These are phyloP conservation scores for Eucalyptus caleyi DNA, from an alignment of 345 rosid genomes.

Conservation along the genomic window DNA sequence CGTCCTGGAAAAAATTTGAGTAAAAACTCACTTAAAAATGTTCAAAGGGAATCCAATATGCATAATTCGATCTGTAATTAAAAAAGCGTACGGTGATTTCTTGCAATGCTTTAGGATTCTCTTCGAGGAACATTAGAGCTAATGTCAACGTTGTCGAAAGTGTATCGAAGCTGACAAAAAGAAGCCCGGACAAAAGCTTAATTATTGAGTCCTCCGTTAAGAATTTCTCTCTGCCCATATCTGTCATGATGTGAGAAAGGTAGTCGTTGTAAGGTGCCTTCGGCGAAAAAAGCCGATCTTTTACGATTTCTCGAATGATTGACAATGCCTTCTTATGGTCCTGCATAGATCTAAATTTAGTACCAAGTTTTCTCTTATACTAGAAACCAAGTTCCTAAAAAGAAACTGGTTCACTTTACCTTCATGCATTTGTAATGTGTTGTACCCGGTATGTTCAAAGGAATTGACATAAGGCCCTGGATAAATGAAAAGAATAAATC, in stretches of 20 bases:
- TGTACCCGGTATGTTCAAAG: conserved; percentile 25
- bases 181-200: not conserved
- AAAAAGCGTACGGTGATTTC: conserved; percentile 1
- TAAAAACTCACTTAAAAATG: not conserved
- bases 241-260: not conserved
- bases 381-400: not conserved
- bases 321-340: not conserved
- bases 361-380: not conserved
- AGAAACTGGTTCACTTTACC: not conserved
- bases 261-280: not conserved
- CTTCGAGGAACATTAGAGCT: conserved; percentile 7
- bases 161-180: conserved; percentile 2
- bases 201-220: conserved; percentile 3
- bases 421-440: conserved; percentile 12
- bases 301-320: not conserved
- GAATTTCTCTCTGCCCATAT: conserved; percentile 6
- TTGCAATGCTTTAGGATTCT: conserved; percentile 8
- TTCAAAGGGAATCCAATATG: not conserved
- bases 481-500: not conserved
- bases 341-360: not conserved
- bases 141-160: not conserved
- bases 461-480: conserved; percentile 9
- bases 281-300: not conserved
- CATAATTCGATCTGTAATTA: not conserved
- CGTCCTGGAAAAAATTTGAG: not conserved